These are phyloP conservation scores for Thelephora ganbajun DNA, from an alignment of 768 basidiomycete species.

Conservation along the genomic window DNA sequence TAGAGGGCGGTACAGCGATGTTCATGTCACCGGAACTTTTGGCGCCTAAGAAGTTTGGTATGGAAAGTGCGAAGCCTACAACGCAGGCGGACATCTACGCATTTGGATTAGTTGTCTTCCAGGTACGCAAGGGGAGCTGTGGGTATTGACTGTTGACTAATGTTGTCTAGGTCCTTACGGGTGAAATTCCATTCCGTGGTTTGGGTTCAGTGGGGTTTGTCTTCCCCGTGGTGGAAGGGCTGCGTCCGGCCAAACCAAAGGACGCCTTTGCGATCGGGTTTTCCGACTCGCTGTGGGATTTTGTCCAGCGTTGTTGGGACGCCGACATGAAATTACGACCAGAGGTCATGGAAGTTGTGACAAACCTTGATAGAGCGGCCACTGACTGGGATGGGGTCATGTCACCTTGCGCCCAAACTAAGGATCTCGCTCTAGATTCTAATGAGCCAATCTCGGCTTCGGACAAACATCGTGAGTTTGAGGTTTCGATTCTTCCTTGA, in stretches of 20 bases:
- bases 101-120: neutral
- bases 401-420: too few species aligned
- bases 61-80: neutral
- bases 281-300: neutral
- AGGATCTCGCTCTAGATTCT: too few species aligned
- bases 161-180: neutral
- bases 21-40: conserved; percentile 1
- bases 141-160: neutral
- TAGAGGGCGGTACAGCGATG: neutral
- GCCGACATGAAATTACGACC: neutral
- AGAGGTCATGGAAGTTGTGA: too few species aligned
- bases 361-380: too few species aligned
- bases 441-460: too few species aligned
- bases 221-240: neutral
- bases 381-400: too few species aligned
- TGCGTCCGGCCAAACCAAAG: neutral
- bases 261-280: too few species aligned
- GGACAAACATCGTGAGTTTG: too few species aligned
- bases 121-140: neutral
- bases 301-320: neutral
- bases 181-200: neutral
- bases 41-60: neutral
- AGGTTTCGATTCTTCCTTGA: too few species aligned
- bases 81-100: neutral
- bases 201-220: neutral